phyloP scores from a whole-genome alignment of 1,284 basidiomycete species.

The Meripilus lineatus region DNA sequence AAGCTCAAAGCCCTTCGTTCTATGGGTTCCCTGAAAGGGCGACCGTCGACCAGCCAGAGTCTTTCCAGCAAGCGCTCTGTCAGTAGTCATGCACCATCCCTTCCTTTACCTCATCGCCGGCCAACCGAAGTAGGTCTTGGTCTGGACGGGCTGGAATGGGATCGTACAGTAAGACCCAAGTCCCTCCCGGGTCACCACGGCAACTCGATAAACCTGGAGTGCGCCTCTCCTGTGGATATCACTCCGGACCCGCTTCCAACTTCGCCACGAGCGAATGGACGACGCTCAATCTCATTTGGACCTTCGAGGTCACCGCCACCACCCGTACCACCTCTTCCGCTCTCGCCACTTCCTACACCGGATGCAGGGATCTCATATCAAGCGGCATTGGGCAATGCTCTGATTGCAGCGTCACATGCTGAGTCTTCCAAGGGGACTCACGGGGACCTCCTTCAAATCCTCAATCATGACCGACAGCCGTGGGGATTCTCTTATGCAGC shows the following conservation, averaged over 20 bases:
- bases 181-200: conserved; percentile 19
- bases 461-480: conserved; percentile 80
- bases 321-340: conserved; percentile 46
- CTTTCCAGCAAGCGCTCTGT: conserved; percentile 15
- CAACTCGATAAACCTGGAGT: conserved; percentile 4
- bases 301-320: conserved; percentile 26
- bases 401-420: conserved; percentile 91
- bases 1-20: conserved; percentile 70
- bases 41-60: conserved; percentile 29
- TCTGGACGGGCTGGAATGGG: conserved; percentile 54
- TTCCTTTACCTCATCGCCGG: conserved; percentile 46
- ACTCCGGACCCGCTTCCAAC: conserved; percentile 3
- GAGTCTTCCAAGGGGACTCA: conserved; percentile 91
- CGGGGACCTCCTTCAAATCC: conserved; percentile 85
- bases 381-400: conserved; percentile 73
- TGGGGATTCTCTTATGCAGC: conserved; percentile 83
- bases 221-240: conserved; percentile 2
- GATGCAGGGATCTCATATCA: conserved; percentile 47
- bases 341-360: conserved; percentile 23
- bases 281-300: conserved; percentile 64
- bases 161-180: conserved; percentile 20
- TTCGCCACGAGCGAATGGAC: conserved; percentile 37
- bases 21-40: conserved; percentile 71
- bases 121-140: conserved; percentile 56
- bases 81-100: too few relatives aligned